Evolutionary conservation across 179 eudicot species (phyloP), one percentile per base, ranked within the genome.

Genomic region (Beta lomatogona): DNA sequence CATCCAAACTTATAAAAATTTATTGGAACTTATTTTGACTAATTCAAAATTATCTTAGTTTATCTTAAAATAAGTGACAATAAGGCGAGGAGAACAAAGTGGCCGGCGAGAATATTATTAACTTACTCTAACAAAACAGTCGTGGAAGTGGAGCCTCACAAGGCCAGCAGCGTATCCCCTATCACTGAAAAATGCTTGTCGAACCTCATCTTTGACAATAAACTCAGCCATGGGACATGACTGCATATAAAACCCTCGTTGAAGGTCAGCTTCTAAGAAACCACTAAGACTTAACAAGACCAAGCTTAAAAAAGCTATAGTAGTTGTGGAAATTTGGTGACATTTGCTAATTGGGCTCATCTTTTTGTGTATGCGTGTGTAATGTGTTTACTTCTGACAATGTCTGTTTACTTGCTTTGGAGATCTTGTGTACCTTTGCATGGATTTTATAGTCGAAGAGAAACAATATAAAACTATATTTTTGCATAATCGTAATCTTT

Each of bases 71-170:
- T 48, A 2, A 48, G 53, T 48, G 1, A 48, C 6, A 48, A 48
- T 15, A 46, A 19, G n/a, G 48, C 48, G 54, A 8, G 13, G 3
- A 58, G 5, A 9, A n/a, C 4, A 58, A 48, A 21, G 58, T 44
- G 44, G n/a, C 18, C 19, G 16, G 53, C 25, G 31, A 41, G 55
- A 19, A 11, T 52, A 19, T 28, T 1, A 63, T 36, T 4, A 46
- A 77, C 86, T 85, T 86, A 94, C 98, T 86, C 96, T 89, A 59
- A 94, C 92, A 60, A 95, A 95, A 77, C 98, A 95, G 75, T 95
- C 98, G 72, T 94, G 97, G 60, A 94, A 94, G 85, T 94, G 98
- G 79, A 94, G 25, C 73, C 98, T 75, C 44, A 94, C 82, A 16
- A 95, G 93, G 54, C 97, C 94, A 73, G 98, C 92, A 80, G 95